Base-by-base conservation (phyloP, 2,329 filamentous ascomycete species). In the Ophiocordyceps camponoti-rufipedis region DNA sequence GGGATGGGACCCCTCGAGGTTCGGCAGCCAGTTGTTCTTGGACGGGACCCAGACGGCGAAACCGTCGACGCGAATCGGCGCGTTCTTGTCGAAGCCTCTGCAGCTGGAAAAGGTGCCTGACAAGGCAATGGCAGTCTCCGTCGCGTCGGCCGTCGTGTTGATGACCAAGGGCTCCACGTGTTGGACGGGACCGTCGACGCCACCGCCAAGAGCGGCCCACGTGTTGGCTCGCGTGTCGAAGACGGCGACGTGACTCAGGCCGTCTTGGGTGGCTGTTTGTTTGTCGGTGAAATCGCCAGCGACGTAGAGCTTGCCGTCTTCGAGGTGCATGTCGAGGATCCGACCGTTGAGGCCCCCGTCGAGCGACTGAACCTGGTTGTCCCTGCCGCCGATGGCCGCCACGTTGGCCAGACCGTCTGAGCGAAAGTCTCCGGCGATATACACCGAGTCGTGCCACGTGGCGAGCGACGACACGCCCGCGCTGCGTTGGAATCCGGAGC, bases 11-110 rank as follows among this genome's bases (percentile, higher is more conserved):
- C 75, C 66, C 33, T 78, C 62, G 16, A 95, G 65, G 52, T 93
- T 91, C 56, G 86, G 78, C 14, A 98, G 69, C 91, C 91, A 98
- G 58, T 91, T 91, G 47, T 71, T 72, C 49, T 74, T 70, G 4
- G 87, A 93, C 3, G 85, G 85, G 8, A 96, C 81, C 91, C 91
- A 98, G 35, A 96, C 70, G 13, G 86, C 89, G 55, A 98, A 86
- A 2, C 88, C 87, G 44, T 76, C 63, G 1, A 79, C 82, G 9
- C 72, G 55, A 28, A 80, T 70, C 10, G 77, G 72, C 7, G 70
- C 60, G 51, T 80, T 80, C 50, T 69, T 68, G 33, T 67, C 76
- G 53, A 86, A 89, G 0, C 72, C 74, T 28, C 80, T 72, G 49
- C 94, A 76, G 45, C 78, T 68, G 14, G 74, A 72, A 60, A 98